Conservation (phyloP, 345 rosid species). For the Syzygium grande region DNA sequence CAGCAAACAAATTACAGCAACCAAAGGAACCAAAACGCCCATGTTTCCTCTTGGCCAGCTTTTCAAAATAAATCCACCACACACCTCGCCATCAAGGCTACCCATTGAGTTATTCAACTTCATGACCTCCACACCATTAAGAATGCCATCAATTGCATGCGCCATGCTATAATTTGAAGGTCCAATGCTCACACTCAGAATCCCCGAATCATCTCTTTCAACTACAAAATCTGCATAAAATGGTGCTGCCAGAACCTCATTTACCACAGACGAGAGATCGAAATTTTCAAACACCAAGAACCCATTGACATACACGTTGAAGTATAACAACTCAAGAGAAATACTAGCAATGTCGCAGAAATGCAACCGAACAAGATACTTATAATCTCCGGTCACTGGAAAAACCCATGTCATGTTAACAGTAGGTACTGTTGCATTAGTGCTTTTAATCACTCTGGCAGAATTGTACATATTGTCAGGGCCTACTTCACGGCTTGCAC, state of each 20-base stretch:
- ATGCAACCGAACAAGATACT: slow-evolving; percentile 67
- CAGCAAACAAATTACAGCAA: slow-evolving; percentile 54
- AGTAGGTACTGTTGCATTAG: slow-evolving; percentile 31
- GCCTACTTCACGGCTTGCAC: slow-evolving; percentile 65
- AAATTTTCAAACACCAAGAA: slow-evolving; percentile 48
- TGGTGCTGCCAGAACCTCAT: slow-evolving; percentile 54
- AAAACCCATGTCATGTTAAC: slow-evolving; percentile 70
- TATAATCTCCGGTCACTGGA: slow-evolving; percentile 39
- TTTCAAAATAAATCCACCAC: slow-evolving; percentile 38
- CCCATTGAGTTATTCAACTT: slow-evolving; percentile 83
- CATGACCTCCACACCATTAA: slow-evolving; percentile 90
- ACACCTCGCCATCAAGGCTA: slow-evolving; percentile 56
- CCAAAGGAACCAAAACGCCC: slow-evolving; percentile 39
- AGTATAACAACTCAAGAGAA: slow-evolving; percentile 47
- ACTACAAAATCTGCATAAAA: slow-evolving; percentile 58
- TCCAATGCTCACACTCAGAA: slow-evolving; percentile 55
- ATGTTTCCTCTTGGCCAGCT: slow-evolving; percentile 38
- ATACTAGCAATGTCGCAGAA: slow-evolving; percentile 83
- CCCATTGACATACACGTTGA: slow-evolving; percentile 63
- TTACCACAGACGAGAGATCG: slow-evolving; percentile 29
- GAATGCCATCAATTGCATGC: slow-evolving; percentile 46
- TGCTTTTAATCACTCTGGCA: slow-evolving; percentile 54
- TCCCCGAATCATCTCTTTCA: slow-evolving; percentile 19
- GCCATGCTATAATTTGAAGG: slow-evolving; percentile 48
- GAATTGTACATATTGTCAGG: slow-evolving; percentile 69